These are phyloP conservation scores for Lecanosticta acicola DNA, from an alignment of 2,329 filamentous ascomycete genomes.

Conservation along the genomic window DNA sequence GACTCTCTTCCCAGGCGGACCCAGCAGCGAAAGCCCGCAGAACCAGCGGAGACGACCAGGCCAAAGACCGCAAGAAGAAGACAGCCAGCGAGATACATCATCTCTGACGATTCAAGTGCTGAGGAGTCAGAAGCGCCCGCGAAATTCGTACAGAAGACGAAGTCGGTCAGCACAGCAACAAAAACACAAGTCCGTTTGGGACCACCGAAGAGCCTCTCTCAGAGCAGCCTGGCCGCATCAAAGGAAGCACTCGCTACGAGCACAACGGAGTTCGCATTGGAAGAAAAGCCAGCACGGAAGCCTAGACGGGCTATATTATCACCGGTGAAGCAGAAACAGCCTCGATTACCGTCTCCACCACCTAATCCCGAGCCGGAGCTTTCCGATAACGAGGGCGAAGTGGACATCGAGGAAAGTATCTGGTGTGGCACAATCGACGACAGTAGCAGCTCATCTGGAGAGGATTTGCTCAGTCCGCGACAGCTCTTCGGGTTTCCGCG, in stretches of 20 bases:
- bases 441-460: conserved; percentile 18
- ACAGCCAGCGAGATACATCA: conserved; percentile 5
- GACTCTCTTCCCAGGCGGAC: neutral
- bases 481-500: conserved; percentile 20
- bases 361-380: neutral
- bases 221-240: neutral
- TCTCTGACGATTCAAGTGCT: conserved; percentile 14
- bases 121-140: conserved; percentile 7
- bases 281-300: neutral
- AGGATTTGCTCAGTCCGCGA: conserved; percentile 26
- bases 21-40: neutral
- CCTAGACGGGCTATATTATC: neutral
- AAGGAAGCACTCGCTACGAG: neutral
- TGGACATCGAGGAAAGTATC: conserved; percentile 33
- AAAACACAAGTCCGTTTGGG: neutral
- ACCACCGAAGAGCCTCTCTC: neutral
- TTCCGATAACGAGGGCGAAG: conserved; percentile 16
- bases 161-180: neutral
- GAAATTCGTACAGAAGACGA: conserved; percentile 2
- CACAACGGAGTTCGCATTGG: neutral
- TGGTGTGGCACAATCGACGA: conserved; percentile 29
- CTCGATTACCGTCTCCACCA: neutral
- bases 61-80: conserved; percentile 4
- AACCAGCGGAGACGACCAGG: neutral
- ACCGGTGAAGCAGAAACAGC: neutral